Evolutionary conservation across 768 basidiomycete genomes (phyloP), one percentile per base, ranked within the genome.

Genomic region (Lentinula detonsa): DNA sequence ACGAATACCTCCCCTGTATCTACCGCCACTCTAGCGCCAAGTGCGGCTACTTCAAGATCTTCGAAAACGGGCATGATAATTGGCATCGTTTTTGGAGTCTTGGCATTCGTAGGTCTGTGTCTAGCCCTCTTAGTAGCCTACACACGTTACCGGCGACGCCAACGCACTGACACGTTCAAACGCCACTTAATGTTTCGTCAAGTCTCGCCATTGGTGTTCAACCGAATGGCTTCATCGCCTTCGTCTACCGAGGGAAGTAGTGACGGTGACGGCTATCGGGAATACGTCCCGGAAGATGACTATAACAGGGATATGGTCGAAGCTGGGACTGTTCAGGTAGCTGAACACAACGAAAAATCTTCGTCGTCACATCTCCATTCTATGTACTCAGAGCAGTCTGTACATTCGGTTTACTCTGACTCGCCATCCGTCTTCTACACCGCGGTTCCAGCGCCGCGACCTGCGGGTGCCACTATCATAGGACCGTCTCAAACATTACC

Each of bases 391-490:
- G 40, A 59, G 13, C 43, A 37, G 9, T 48, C 45, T 59, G 48
- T 46, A 16, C 57, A 37, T 7, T 48, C 57, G 39, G 23, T 40
- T 8, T 43, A 56, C 34, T 59, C 57, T 2, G 57, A 59, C 48
- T 59, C 57, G n/a, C 57, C 57, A 10, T 34, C 31, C 15, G 18
- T 59, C 15, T 59, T 59, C 48, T 59, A 59, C n/a, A 59, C 57
- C 2, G 57, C 57, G 5, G 57, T 59, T 23, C 57, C 57, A 11
- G 21, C 21, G 7, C 46, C 46, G 34, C 56, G 56, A 45, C 9
- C 39, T 42, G 40, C 23, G 7, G 55, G 35, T 23, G 37, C 53
- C 53, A n/a, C 23, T 37, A 39, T 4, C 33, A 16, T 10, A 2
- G 15, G 18, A 18, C 35, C 35, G 10, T 39, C 53, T 54, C 53